phyloP scores from a whole-genome alignment of 495 filamentous ascomycete genomes.

The Mytilinidion resinicola region DNA sequence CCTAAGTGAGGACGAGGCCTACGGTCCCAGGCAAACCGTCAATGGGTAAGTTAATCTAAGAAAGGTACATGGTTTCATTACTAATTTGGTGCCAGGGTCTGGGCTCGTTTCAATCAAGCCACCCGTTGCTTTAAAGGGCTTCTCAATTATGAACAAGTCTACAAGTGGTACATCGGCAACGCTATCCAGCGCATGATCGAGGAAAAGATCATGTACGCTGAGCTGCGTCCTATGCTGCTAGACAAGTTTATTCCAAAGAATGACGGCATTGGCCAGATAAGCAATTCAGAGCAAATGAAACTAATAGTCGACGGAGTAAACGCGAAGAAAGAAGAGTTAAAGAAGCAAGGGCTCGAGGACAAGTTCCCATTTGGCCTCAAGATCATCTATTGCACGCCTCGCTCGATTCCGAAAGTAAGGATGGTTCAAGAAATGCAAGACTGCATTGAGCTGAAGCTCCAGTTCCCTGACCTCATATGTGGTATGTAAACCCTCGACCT shows the following conservation, averaged over 20 bases:
- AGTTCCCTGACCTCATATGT: constrained; percentile 40
- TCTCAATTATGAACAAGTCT: constrained; percentile 35
- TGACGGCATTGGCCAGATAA: constrained; percentile 25
- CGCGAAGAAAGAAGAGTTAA: constrained; percentile 28
- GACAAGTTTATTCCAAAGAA: constrained; percentile 36
- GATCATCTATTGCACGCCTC: constrained; percentile 39
- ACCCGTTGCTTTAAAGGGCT: constrained; percentile 39
- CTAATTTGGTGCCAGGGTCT: constrained; percentile 22
- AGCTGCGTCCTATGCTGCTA: constrained; percentile 37
- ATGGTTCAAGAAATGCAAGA: constrained; percentile 36
- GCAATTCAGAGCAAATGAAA: constrained; percentile 31
- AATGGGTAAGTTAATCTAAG: constrained; percentile 26
- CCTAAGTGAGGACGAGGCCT: constrained; percentile 26
- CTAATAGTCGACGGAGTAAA: constrained; percentile 31
- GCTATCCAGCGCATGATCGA: constrained; percentile 38
- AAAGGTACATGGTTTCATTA: neutral
- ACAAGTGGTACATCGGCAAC: constrained; percentile 35
- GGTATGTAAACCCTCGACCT: constrained; percentile 17
- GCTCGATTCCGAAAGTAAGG: constrained; percentile 29
- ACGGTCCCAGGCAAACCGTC: constrained; percentile 23
- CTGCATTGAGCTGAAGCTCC: constrained; percentile 41
- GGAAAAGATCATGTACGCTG: constrained; percentile 38
- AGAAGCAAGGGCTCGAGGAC: constrained; percentile 18
- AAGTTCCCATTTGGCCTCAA: constrained; percentile 38
- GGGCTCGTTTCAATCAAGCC: constrained; percentile 39